phyloP scores from a whole-genome alignment of 2,329 filamentous ascomycete species.

The Clathrospora elynae region DNA sequence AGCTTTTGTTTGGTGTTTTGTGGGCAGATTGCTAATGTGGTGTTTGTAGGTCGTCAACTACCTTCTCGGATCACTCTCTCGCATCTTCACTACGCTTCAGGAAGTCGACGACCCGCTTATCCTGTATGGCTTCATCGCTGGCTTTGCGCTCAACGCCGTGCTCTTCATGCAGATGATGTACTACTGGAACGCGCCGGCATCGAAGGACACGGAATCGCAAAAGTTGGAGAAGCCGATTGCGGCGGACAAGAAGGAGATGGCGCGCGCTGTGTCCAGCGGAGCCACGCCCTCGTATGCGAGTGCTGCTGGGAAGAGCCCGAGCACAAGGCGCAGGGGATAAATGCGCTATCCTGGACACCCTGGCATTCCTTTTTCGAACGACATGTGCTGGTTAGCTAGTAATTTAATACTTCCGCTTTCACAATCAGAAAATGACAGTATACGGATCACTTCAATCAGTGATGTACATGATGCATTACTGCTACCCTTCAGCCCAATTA shows the following conservation, averaged over 20 bases:
- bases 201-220: slow-evolving; percentile 39
- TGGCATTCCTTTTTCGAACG: too few relatives aligned
- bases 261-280: slow-evolving; percentile 45
- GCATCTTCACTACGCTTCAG: slow-evolving; percentile 96
- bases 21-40: not conserved
- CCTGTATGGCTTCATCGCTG: slow-evolving; percentile 90
- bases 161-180: slow-evolving; percentile 90
- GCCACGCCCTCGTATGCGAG: slow-evolving; percentile 45
- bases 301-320: slow-evolving; percentile 55
- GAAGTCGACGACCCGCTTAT: slow-evolving; percentile 98
- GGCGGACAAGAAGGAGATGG: slow-evolving; percentile 39
- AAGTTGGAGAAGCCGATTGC: slow-evolving; percentile 48
- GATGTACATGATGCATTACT: slow-evolving; percentile 24
- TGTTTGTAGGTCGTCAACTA: slow-evolving; percentile 89
- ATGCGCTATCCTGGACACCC: too few relatives aligned
- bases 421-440: too few relatives aligned
- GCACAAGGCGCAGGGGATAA: slow-evolving; percentile 61
- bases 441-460: too few relatives aligned
- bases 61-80: slow-evolving; percentile 85
- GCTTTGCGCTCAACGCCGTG: slow-evolving; percentile 86
- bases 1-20: too few relatives aligned
- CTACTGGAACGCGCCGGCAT: slow-evolving; percentile 77
- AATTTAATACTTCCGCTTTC: too few relatives aligned
- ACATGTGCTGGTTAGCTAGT: too few relatives aligned
- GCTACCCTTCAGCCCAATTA: slow-evolving; percentile 24